Evolutionary conservation across 2,329 filamentous ascomycete genomes (phyloP).

Genomic region (Paecilomyces sp.): DNA sequence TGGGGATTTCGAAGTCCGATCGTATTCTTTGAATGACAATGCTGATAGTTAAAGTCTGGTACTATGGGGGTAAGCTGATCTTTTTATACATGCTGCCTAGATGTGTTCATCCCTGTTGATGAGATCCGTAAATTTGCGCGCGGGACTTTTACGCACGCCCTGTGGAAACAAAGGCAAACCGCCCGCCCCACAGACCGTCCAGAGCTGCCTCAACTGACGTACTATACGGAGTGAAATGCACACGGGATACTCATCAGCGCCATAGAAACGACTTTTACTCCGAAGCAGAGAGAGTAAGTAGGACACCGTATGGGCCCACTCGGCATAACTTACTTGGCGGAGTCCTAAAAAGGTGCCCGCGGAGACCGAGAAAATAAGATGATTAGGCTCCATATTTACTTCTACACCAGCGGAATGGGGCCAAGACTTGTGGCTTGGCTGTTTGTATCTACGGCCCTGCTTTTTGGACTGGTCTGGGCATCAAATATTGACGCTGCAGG

Average conservation of each 20-base stretch:
- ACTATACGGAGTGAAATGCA: background rate
- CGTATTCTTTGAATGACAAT: background rate
- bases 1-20: background rate
- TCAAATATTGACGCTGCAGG: background rate
- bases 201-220: background rate
- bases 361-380: background rate
- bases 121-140: no score
- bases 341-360: background rate
- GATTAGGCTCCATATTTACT: background rate
- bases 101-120: no score
- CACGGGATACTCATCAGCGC: background rate
- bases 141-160: background rate
- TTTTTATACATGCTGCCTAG: background rate
- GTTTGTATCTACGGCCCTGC: background rate
- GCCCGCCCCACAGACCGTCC: background rate
- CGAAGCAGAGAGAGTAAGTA: background rate
- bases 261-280: background rate
- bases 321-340: background rate
- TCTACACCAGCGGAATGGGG: background rate
- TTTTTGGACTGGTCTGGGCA: background rate
- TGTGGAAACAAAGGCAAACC: background rate
- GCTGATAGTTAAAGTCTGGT: background rate
- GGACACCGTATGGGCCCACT: background rate
- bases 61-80: background rate
- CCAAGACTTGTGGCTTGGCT: background rate